Conservation (phyloP, 202 grass and related monocot genomes). For the Alloteropsis angusta region DNA sequence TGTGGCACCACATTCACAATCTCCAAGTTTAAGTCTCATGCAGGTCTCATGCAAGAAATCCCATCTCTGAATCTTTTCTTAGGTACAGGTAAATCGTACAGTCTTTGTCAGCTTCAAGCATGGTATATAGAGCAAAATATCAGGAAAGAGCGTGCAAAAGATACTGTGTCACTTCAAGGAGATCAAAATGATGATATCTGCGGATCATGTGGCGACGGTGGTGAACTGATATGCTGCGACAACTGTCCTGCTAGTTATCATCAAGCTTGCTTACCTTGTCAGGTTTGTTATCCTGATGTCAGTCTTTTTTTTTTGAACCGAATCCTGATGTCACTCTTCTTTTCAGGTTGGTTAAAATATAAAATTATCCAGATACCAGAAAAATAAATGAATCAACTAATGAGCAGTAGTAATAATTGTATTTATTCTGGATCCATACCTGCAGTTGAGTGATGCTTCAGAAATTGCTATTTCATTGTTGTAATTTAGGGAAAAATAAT, state of each 20-base stretch:
- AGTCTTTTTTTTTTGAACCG: neutral
- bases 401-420: neutral
- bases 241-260: conserved; percentile 84
- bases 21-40: conserved; percentile 62
- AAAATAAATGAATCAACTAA: conserved; percentile 1
- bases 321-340: neutral
- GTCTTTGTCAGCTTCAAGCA: conserved; percentile 71
- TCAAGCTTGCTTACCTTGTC: conserved; percentile 59
- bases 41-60: conserved; percentile 34
- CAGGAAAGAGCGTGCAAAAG: conserved; percentile 47
- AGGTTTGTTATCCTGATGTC: conserved; percentile 44
- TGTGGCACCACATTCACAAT: conserved; percentile 53
- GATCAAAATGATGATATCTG: conserved; percentile 82
- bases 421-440: neutral
- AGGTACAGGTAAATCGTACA: conserved; percentile 65
- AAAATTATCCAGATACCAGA: neutral
- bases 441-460: neutral
- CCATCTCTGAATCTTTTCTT: conserved; percentile 77
- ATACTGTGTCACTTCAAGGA: conserved; percentile 29
- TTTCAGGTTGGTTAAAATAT: conserved; percentile 6
- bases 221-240: conserved; percentile 95
- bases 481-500: neutral
- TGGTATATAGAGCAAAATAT: conserved; percentile 74
- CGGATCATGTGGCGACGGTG: conserved; percentile 66
- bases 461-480: neutral